phyloP scores from a whole-genome alignment of 2,329 filamentous ascomycete species.

The Magnaporthiopsis poae region DNA sequence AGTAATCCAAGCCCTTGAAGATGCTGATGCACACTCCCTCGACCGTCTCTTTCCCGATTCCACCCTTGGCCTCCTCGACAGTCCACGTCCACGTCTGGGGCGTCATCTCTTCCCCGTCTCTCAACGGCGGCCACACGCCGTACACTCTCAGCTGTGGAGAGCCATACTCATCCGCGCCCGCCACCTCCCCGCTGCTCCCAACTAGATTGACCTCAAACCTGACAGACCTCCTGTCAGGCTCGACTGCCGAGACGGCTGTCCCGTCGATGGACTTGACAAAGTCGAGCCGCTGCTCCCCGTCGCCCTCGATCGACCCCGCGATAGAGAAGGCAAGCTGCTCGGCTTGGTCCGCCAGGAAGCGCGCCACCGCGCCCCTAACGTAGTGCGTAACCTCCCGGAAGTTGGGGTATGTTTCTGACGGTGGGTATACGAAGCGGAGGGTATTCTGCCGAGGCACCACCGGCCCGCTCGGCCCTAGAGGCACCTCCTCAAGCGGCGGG shows the following conservation, averaged over 20 bases:
- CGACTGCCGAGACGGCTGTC: slow-evolving; percentile 1
- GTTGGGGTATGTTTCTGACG: slow-evolving; percentile 32
- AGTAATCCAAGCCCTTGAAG: neutral
- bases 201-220: slow-evolving; percentile 1
- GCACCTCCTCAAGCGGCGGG: slow-evolving; percentile 18
- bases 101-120: neutral
- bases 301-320: slow-evolving; percentile 3
- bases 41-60: slow-evolving; percentile 9
- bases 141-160: slow-evolving; percentile 12
- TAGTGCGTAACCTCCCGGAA: slow-evolving; percentile 36
- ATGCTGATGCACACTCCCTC: neutral
- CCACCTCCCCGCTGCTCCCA: neutral
- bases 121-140: slow-evolving; percentile 11
- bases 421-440: slow-evolving; percentile 4
- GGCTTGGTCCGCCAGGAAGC: slow-evolving; percentile 26
- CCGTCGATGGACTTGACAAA: slow-evolving; percentile 8
- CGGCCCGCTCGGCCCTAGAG: slow-evolving; percentile 9
- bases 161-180: neutral
- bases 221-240: slow-evolving; percentile 3
- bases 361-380: slow-evolving; percentile 32
- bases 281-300: slow-evolving; percentile 12
- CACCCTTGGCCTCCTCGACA: slow-evolving; percentile 9
- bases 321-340: slow-evolving; percentile 18
- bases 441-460: neutral
- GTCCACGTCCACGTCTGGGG: slow-evolving; percentile 12